Evolutionary conservation across 2,329 filamentous ascomycete species (phyloP).

Genomic region (Magnaporthiopsis incrustans): DNA sequence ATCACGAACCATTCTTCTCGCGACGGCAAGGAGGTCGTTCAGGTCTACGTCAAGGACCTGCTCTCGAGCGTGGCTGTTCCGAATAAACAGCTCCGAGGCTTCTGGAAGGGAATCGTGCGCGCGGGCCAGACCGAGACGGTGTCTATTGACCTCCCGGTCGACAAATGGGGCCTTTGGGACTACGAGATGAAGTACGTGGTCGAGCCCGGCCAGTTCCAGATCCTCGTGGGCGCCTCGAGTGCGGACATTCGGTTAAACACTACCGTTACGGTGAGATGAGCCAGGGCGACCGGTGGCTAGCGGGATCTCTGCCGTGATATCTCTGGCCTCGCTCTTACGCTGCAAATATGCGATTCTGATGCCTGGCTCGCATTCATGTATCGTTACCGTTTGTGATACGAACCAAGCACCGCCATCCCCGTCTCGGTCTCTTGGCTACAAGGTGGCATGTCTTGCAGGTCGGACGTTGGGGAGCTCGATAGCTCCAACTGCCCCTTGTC

Average conservation of each 20-base stretch:
- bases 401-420: no score
- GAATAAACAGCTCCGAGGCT: conserved; percentile 57
- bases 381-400: not conserved
- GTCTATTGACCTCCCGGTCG: conserved; percentile 44
- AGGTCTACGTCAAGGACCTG: conserved; percentile 58
- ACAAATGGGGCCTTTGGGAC: conserved; percentile 48
- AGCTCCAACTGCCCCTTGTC: not conserved
- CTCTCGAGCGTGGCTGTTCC: conserved; percentile 55
- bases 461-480: no score
- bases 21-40: conserved; percentile 59
- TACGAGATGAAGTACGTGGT: conserved; percentile 64
- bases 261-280: conserved; percentile 41
- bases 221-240: conserved; percentile 54
- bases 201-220: conserved; percentile 59
- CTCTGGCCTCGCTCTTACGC: not conserved
- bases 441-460: no score
- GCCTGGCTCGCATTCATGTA: no score
- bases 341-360: not conserved
- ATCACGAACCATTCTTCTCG: conserved; percentile 51
- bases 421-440: no score
- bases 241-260: conserved; percentile 46
- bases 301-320: not conserved
- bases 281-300: not conserved
- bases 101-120: conserved; percentile 55
- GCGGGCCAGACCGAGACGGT: conserved; percentile 50